A percentile compares a stretch with the other conserved stretches of the same genome.
Evolutionary conservation across 179 eudicot species (phyloP).

Genomic region (Silene noctiflora): DNA sequence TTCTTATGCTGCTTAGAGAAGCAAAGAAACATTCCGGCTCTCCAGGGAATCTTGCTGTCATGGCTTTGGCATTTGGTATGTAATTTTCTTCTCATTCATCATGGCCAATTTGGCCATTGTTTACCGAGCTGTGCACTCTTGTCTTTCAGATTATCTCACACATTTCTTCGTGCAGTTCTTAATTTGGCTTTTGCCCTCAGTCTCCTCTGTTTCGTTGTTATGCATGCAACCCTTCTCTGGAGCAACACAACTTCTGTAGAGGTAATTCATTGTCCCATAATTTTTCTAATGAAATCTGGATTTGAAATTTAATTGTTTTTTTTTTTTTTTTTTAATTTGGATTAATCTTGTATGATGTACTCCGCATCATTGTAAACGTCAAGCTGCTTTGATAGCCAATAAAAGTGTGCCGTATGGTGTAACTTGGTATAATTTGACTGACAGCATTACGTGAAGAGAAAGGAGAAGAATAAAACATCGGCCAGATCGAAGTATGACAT

Average conservation of each 20-base stretch:
- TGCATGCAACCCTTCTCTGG: slow-evolving; percentile 75
- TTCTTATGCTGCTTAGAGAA: slow-evolving; percentile 57
- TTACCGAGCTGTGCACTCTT: slow-evolving; percentile 22
- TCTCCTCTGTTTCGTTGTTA: slow-evolving; percentile 72
- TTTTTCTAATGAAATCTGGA: too few species aligned
- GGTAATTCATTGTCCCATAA: slow-evolving; percentile 35
- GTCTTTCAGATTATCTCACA: slow-evolving; percentile 40
- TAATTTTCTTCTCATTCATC: slow-evolving; percentile 13
- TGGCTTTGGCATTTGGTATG: slow-evolving; percentile 77
- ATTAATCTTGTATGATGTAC: too few species aligned
- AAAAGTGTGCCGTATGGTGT: not conserved
- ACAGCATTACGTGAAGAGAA: slow-evolving; percentile 85
- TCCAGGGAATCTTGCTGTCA: slow-evolving; percentile 69
- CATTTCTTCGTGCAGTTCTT: slow-evolving; percentile 76
- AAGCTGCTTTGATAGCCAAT: not conserved
- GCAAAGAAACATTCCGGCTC: slow-evolving; percentile 50
- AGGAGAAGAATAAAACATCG: slow-evolving; percentile 69
- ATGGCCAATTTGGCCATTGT: not conserved
- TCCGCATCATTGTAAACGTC: not conserved
- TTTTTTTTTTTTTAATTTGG: too few species aligned
- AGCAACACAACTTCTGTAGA: slow-evolving; percentile 94
- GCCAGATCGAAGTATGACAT: slow-evolving; percentile 81
- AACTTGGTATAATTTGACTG: slow-evolving; percentile 17
- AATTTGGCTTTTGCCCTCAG: slow-evolving; percentile 87
- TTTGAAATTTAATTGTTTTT: too few species aligned